phyloP scores from a whole-genome alignment of 371 early-diverging fungal genomes.

The Mucor mucedo region DNA sequence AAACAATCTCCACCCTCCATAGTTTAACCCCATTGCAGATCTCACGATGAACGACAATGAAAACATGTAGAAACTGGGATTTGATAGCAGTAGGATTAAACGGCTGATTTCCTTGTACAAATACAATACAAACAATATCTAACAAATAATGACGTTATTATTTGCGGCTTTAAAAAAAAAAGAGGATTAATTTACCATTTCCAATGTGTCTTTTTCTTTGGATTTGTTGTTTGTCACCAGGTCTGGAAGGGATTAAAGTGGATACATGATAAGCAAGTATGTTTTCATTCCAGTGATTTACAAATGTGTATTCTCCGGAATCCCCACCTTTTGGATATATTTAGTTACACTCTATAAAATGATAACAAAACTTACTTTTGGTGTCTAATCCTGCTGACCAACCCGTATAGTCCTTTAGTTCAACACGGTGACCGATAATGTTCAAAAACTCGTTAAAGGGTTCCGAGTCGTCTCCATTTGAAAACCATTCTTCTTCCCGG shows the following conservation, averaged over 20 bases:
- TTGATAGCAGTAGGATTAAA: slow-evolving; percentile 77
- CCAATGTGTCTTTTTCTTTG: slow-evolving; percentile 89
- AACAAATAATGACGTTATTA: not conserved
- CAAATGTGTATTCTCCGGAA: slow-evolving; percentile 78
- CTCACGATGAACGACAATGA: slow-evolving; percentile 69
- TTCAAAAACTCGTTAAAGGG: slow-evolving; percentile 70
- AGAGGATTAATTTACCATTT: slow-evolving; percentile 57
- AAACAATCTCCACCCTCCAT: slow-evolving; percentile 65
- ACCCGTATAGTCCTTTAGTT: slow-evolving; percentile 76
- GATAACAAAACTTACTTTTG: slow-evolving; percentile 53
- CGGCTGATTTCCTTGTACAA: slow-evolving; percentile 66
- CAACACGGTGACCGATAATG: slow-evolving; percentile 74
- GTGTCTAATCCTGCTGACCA: slow-evolving; percentile 87
- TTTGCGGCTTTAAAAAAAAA: not conserved
- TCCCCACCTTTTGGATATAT: slow-evolving; percentile 58
- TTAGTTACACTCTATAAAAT: not conserved
- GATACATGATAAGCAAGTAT: slow-evolving; percentile 88
- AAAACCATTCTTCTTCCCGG: slow-evolving; percentile 83
- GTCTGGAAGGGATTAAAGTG: slow-evolving; percentile 76
- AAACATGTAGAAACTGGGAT: slow-evolving; percentile 80
- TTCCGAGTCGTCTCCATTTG: slow-evolving; percentile 65
- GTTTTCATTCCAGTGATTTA: slow-evolving; percentile 78
- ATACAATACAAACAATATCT: slow-evolving; percentile 81
- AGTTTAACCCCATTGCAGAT: slow-evolving; percentile 26
- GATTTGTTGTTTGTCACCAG: slow-evolving; percentile 79